A percentile compares a stretch with the other conserved stretches of the same genome.
Conservation (phyloP, 257 asterid species). For the Verbena officinalis region DNA sequence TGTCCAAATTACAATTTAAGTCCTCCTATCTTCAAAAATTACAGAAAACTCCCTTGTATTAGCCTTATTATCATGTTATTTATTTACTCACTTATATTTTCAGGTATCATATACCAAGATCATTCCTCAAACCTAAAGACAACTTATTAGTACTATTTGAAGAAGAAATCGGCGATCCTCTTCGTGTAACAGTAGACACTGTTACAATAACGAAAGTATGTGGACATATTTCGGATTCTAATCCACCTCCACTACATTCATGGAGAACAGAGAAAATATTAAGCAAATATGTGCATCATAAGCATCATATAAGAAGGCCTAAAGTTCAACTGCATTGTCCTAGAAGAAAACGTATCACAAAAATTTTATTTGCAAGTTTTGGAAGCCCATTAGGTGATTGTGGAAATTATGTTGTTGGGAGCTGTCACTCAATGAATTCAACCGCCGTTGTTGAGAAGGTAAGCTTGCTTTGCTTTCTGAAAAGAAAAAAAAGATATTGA, state of each 20-base stretch:
- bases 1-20: too few species aligned
- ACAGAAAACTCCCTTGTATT: too few species aligned
- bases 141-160: slow-evolving; percentile 72
- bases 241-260: slow-evolving; percentile 34
- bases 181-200: slow-evolving; percentile 56
- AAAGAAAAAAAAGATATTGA: too few species aligned
- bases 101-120: slow-evolving; percentile 89
- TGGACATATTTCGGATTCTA: slow-evolving; percentile 44
- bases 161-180: slow-evolving; percentile 82
- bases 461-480: slow-evolving; percentile 12
- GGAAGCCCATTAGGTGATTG: slow-evolving; percentile 57
- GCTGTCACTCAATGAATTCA: slow-evolving; percentile 61
- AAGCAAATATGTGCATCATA: slow-evolving; percentile 19
- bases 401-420: slow-evolving; percentile 43
- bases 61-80: background rate
- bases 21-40: too few species aligned
- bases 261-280: slow-evolving; percentile 20
- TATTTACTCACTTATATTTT: slow-evolving; percentile 3
- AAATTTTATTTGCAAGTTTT: slow-evolving; percentile 47
- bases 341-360: slow-evolving; percentile 28
- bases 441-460: slow-evolving; percentile 55
- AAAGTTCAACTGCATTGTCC: slow-evolving; percentile 53
- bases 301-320: slow-evolving; percentile 33
- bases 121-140: slow-evolving; percentile 61
- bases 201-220: slow-evolving; percentile 58